Base-by-base conservation (phyloP, 352 stramenopile genomes). In the Phytophthora sojae region DNA sequence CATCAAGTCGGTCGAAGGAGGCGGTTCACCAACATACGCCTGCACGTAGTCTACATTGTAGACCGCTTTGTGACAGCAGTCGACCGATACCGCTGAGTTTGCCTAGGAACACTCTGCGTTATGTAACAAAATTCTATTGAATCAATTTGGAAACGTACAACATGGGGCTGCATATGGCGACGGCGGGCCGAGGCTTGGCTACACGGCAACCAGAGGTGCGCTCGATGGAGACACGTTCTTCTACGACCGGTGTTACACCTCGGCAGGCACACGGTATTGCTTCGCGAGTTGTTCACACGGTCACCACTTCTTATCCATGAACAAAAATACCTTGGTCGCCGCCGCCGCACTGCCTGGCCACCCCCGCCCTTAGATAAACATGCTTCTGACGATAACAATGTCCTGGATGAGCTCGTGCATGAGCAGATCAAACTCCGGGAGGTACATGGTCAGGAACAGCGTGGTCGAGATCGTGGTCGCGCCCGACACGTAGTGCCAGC, bases 401-500 rank as follows among this genome's bases (percentile, higher is more conserved):
- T 92, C 82, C 71, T 92, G 79, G 30, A 92, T 62, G 57, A 93
- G 75, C 51, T 93, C 82, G 77, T 92, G 79, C 75, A 95, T 74
- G 58, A 95, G 81, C 60, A 90, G 59, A 66, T 95, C 88, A 69
- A 95, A 95, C 63, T 93, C 77, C 15, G 88, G 88, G 62, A 93
- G 67, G 74, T 95, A 95, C 68, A 83, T 77, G 57, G 80, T 82
- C 62, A 95, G 71, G 64, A 93, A 84, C 51, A 93, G 75, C 60
- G 88, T 91, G 9, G 84, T 93, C 23, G 79, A 86, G 26, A 93
- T 88, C 49, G 88, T 95, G 55, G 86, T 94, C 54, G 81, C 67
- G 29, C 86, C 88, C 53, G 88, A 95, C 61, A 91, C 83, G 77
- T 93, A 95, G 74, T 95, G 88, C 88, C 88, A 95, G 47, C 80